Evolutionary conservation across 2,329 filamentous ascomycete species (phyloP), one percentile per base, ranked within the genome.

Genomic region (Fusarium luffae): DNA sequence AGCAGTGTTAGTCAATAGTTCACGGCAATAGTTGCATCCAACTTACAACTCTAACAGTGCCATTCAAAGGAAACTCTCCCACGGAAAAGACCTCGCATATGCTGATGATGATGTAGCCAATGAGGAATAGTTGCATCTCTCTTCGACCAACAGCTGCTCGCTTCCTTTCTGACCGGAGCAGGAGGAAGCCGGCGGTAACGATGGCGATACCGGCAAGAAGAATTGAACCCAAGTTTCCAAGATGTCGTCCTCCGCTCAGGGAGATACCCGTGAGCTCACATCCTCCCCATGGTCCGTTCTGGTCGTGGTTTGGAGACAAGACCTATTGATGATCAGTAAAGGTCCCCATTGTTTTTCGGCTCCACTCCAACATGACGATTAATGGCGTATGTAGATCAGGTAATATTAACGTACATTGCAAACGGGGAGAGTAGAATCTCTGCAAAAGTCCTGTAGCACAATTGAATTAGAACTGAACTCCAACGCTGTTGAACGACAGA

Each of bases 41-140:
- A 84, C 90, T 70, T 86, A 92, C 93, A 75, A 92, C 86, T 78
- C 94, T 89, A 62, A 93, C 92, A 51, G 82, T 88, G 54, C 85
- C 82, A 34, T 88, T 83, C 21, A 98, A 82, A 4, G 95, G 94
- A 75, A 99, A 95, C 30, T 91, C 92, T 72, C 96, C 96, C 37
- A 98, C 90, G 1, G 94, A 94, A 82, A 99, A 98, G 76, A 99
- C 97, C 80, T 98, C 96, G 82, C 94, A 98, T 75, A 99, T 92
- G 75, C 92, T 90, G 66, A 98, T 90, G 62, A 98, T 81, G 60
- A 97, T 91, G 79, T 93, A 99, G 52, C 92, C 91, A 43, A 93
- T 68, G 52, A 99, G 88, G 82, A 99, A 98, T 34, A 98, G 76
- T 85, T 99, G 96, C 88, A 99, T 98, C 81, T 99, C 96, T 80